These are phyloP conservation scores for Saururus chinensis DNA, from an alignment of 164 flowering plant genomes.

Conservation along the genomic window DNA sequence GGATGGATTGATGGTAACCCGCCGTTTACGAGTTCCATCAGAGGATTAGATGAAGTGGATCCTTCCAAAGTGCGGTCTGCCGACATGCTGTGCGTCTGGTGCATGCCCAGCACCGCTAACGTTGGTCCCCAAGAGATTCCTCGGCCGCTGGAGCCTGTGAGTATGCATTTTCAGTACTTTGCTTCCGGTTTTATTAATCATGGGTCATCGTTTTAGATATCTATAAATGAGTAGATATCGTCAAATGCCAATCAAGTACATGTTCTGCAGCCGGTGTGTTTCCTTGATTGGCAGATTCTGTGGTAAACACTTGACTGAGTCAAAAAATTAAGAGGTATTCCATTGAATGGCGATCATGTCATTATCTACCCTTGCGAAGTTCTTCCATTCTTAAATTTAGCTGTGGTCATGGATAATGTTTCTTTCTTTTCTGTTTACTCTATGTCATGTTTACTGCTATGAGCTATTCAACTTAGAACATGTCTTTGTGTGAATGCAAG, in stretches of 20 bases:
- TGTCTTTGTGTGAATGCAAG: not conserved
- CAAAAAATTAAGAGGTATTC: no score
- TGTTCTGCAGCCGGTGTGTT: not conserved
- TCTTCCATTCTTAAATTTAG: not conserved
- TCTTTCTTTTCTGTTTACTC: not conserved
- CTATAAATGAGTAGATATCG: no score
- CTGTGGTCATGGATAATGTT: not conserved
- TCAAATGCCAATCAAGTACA: not conserved
- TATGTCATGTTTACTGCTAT: not conserved
- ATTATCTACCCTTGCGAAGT: no score
- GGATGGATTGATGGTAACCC: constrained; percentile 75
- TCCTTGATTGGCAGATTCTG: no score
- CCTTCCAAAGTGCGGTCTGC: constrained; percentile 64
- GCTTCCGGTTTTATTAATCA: not conserved
- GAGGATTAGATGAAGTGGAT: constrained; percentile 37
- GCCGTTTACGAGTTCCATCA: constrained; percentile 22
- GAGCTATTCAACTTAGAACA: no score
- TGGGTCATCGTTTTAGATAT: no score
- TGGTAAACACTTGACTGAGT: not conserved
- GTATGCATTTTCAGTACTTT: constrained; percentile 5
- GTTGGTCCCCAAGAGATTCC: constrained; percentile 86
- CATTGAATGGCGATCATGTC: no score
- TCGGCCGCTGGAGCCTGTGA: constrained; percentile 64
- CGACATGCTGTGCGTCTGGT: constrained; percentile 83
- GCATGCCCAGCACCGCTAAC: constrained; percentile 87